Conservation (phyloP, 2,329 filamentous ascomycete species). For the Penicillium hordei region DNA sequence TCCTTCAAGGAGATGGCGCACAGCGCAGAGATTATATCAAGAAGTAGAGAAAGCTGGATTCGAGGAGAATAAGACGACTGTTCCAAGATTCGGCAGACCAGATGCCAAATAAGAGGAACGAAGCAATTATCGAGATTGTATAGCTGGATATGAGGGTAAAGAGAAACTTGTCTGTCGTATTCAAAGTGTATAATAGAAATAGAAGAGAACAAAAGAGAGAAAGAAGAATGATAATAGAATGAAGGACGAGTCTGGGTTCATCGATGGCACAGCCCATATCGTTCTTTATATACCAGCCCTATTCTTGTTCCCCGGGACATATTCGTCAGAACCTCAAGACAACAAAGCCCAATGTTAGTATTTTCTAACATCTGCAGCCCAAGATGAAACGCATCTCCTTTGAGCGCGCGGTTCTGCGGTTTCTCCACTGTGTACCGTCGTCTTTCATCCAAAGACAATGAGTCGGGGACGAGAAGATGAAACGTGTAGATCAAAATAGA, state of each 20-base stretch:
- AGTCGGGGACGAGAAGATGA: constrained; percentile 13
- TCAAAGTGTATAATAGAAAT: constrained; percentile 1
- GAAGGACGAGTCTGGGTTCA: constrained; percentile 8
- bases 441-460: constrained; percentile 16
- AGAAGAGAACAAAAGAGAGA: constrained; percentile 15
- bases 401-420: constrained; percentile 12
- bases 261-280: neutral
- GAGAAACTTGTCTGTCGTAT: neutral
- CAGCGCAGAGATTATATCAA: constrained; percentile 6
- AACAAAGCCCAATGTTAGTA: constrained; percentile 16
- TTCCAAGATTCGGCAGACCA: constrained; percentile 15
- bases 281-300: constrained; percentile 17
- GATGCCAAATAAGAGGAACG: constrained; percentile 12
- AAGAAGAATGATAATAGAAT: constrained; percentile 11
- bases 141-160: constrained; percentile 3
- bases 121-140: constrained; percentile 11
- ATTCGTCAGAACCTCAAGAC: neutral
- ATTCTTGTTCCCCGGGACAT: neutral
- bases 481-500: constrained; percentile 18
- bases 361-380: constrained; percentile 8
- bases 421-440: constrained; percentile 10
- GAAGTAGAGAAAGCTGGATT: neutral
- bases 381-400: constrained; percentile 19
- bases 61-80: neutral
- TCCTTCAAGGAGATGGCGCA: neutral